Percentiles rank a stretch among this genome's conserved stretches.
These are phyloP conservation scores for Ustilago esculenta DNA, from an alignment of 1,284 basidiomycete species.

Conservation along the genomic window DNA sequence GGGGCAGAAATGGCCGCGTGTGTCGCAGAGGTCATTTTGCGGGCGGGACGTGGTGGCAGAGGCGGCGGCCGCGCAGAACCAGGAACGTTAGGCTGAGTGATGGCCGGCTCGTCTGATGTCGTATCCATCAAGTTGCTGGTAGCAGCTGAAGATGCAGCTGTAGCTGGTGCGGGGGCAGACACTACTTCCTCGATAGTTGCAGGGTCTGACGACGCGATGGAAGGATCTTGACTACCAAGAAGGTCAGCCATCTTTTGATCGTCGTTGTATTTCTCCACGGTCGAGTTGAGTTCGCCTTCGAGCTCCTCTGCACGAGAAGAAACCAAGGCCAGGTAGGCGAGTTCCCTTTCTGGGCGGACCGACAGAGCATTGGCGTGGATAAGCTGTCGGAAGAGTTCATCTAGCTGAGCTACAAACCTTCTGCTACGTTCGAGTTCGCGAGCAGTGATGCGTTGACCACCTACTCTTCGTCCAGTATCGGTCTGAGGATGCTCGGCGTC, in stretches of 20 bases:
- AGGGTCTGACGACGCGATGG: constrained; percentile 9
- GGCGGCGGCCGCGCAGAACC: not conserved
- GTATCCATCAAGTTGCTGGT: constrained; percentile 22
- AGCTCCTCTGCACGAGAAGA: constrained; percentile 84
- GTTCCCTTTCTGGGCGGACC: constrained; percentile 82
- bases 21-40: constrained; percentile 8
- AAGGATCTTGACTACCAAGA: too few relatives aligned
- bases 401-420: constrained; percentile 79
- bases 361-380: constrained; percentile 76
- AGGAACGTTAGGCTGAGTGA: not conserved
- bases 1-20: constrained; percentile 19
- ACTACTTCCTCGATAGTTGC: not conserved
- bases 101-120: constrained; percentile 7
- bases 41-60: constrained; percentile 22
- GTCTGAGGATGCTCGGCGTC: not conserved
- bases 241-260: not conserved
- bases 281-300: constrained; percentile 17
- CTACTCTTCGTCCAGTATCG: constrained; percentile 72
- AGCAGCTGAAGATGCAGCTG: not conserved
- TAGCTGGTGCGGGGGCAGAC: not conserved
- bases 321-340: constrained; percentile 90
- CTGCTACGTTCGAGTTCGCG: constrained; percentile 83
- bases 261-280: constrained; percentile 1
- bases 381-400: constrained; percentile 80
- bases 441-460: constrained; percentile 81